Conservation (phyloP, 2,329 filamentous ascomycete species). For the Camptophora hylomeconis region DNA sequence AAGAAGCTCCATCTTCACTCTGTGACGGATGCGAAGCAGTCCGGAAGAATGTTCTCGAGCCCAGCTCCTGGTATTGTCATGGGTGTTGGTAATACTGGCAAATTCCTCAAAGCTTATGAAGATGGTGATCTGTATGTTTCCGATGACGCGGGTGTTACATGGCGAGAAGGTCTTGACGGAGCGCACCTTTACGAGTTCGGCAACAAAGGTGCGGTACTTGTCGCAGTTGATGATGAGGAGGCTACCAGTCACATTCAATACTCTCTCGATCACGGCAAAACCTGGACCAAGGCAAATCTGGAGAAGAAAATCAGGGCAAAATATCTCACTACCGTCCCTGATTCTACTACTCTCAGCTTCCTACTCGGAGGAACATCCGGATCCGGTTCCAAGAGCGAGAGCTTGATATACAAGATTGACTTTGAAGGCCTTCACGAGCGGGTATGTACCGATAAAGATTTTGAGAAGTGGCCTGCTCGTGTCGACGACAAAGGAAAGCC, state of each 20-base stretch:
- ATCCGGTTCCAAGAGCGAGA: conserved; percentile 38
- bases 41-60: conserved; percentile 82
- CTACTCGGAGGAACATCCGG: conserved; percentile 55
- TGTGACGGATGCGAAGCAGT: conserved; percentile 69
- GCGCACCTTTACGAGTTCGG: conserved; percentile 96
- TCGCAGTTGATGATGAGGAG: conserved; percentile 61
- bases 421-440: conserved; percentile 70
- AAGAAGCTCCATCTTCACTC: conserved; percentile 77
- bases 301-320: conserved; percentile 55
- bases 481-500: conserved; percentile 67
- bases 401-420: conserved; percentile 62
- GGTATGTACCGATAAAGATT: conserved; percentile 62
- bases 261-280: conserved; percentile 79
- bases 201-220: conserved; percentile 76
- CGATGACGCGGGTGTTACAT: conserved; percentile 77
- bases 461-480: conserved; percentile 81
- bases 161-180: conserved; percentile 59
- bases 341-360: conserved; percentile 89
- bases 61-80: conserved; percentile 86
- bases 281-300: conserved; percentile 63
- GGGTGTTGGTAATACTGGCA: conserved; percentile 83
- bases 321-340: conserved; percentile 74
- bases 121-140: conserved; percentile 78
- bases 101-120: conserved; percentile 53
- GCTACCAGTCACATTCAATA: conserved; percentile 56